Evolutionary conservation across 2,329 filamentous ascomycete genomes (phyloP), one percentile per base, ranked within the genome.

Genomic region (Ceratocystis albifundus): DNA sequence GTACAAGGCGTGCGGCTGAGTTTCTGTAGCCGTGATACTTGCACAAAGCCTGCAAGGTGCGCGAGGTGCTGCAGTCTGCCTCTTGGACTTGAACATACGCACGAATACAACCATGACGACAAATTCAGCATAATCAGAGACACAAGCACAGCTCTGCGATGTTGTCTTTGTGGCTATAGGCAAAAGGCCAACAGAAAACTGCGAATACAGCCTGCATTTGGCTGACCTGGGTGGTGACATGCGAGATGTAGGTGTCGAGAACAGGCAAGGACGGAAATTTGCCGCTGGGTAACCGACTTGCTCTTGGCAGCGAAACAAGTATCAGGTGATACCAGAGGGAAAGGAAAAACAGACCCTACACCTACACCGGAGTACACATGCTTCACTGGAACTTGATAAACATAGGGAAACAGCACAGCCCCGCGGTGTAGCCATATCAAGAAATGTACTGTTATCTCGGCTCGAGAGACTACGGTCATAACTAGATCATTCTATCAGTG

Each of bases 11-110:
- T 59, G 55, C 55, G 30, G 55, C 55, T 59, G 55, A 59, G 55
- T 59, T 59, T 59, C 55, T 59, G 55, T 59, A 59, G 28, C 55
- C 30, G 55, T 59, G 55, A 36, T 36, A 32, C 55, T 59, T 30
- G 55, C 17, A 59, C 28, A 59, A n/a, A 36, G 28, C 12, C 55
- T 36, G 17, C 28, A 30, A 59, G 28, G 25, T 59, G 25, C 55
- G 30, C 28, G 55, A 59, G 55, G 25, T 59, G 25, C 55, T 59
- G 55, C 55, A 59, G 30, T 36, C 20, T 59, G 55, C 55, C 55
- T 59, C 32, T 59, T 28, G 30, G 36, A 10, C 28, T 4, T 22
- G 22, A 20, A 53, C n/a, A 53, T 22, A 53, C 20, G 25, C 20
- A 28, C 48, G 25, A 12, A 28, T 10, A 53, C 20, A 53, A 10